These are phyloP conservation scores for Ampelocalamus luodianensis DNA, from an alignment of 176 grass and related monocot genomes.

Conservation along the genomic window DNA sequence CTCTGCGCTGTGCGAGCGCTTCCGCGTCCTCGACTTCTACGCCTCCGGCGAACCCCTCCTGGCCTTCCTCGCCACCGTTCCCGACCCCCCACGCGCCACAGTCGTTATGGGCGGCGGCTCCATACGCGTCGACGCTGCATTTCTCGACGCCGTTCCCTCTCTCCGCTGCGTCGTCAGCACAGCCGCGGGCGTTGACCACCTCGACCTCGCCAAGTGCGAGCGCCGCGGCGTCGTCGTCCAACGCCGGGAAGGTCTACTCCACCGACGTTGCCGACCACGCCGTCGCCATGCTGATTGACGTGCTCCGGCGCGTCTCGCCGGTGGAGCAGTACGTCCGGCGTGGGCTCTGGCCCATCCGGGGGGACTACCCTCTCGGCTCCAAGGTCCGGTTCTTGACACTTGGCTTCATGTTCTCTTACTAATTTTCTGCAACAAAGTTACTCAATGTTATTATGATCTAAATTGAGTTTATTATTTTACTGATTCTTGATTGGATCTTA, in stretches of 20 bases:
- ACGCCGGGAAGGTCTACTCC: slow-evolving; percentile 50
- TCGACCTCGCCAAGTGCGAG: slow-evolving; percentile 61
- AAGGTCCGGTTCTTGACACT: slow-evolving; percentile 36
- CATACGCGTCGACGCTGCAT: background rate
- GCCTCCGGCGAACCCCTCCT: background rate
- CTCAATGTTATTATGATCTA: background rate
- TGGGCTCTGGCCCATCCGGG: slow-evolving; percentile 33
- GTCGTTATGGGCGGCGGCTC: slow-evolving; percentile 19
- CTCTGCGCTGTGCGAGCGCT: slow-evolving; percentile 32
- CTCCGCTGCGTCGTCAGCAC: slow-evolving; percentile 49
- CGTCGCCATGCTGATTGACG: slow-evolving; percentile 58
- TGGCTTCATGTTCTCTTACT: background rate
- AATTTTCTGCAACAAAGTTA: background rate
- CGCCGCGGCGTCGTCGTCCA: slow-evolving; percentile 35
- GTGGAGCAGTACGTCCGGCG: slow-evolving; percentile 36
- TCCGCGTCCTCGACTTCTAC: slow-evolving; percentile 29
- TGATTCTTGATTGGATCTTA: background rate
- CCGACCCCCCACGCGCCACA: slow-evolving; percentile 35
- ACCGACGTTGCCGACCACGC: slow-evolving; percentile 53
- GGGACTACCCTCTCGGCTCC: slow-evolving; percentile 41
- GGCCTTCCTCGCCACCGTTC: slow-evolving; percentile 9
- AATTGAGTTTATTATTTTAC: background rate
- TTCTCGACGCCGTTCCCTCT: slow-evolving; percentile 42
- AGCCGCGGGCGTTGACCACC: slow-evolving; percentile 51
- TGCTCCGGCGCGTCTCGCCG: slow-evolving; percentile 44